phyloP scores from a whole-genome alignment of 2,329 filamentous ascomycete species.

The Leptographium wingfieldii region DNA sequence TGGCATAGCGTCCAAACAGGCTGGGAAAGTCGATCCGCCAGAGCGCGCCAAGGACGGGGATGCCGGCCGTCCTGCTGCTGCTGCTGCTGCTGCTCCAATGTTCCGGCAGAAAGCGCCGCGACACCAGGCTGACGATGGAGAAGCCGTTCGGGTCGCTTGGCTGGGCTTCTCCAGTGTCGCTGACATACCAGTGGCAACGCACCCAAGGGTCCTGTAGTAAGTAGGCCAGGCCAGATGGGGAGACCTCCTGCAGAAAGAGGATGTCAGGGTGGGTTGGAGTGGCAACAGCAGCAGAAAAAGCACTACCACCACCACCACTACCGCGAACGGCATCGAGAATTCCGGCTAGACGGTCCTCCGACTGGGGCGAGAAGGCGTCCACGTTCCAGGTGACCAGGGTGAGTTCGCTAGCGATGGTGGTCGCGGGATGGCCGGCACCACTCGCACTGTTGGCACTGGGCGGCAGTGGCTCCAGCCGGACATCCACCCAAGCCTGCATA shows the following conservation, averaged over 20 bases:
- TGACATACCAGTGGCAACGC: conserved; percentile 19
- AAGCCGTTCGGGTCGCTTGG: conserved; percentile 13
- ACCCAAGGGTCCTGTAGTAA: conserved; percentile 17
- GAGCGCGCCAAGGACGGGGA: conserved; percentile 16
- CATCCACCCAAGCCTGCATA: not conserved
- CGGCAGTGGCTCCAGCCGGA: not conserved
- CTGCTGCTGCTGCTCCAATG: not conserved
- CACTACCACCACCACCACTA: not conserved
- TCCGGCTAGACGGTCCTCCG: conserved; percentile 13
- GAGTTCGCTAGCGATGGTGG: not conserved
- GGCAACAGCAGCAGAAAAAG: not conserved
- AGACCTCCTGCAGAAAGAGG: conserved; percentile 25
- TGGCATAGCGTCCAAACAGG: conserved; percentile 20
- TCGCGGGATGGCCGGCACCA: not conserved
- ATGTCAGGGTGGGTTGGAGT: conserved; percentile 14
- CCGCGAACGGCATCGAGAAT: conserved; percentile 16
- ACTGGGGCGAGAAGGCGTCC: conserved; percentile 12
- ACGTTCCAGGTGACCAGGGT: conserved; percentile 22
- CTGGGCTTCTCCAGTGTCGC: conserved; percentile 15
- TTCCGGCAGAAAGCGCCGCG: conserved; percentile 15
- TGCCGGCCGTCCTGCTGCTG: not conserved
- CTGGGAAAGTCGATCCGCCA: conserved; percentile 21
- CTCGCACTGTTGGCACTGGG: not conserved
- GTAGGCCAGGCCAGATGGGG: conserved; percentile 11
- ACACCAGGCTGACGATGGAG: conserved; percentile 17